Base-by-base conservation (phyloP, 2,329 filamentous ascomycete species). In the Macrophomina tecta region DNA sequence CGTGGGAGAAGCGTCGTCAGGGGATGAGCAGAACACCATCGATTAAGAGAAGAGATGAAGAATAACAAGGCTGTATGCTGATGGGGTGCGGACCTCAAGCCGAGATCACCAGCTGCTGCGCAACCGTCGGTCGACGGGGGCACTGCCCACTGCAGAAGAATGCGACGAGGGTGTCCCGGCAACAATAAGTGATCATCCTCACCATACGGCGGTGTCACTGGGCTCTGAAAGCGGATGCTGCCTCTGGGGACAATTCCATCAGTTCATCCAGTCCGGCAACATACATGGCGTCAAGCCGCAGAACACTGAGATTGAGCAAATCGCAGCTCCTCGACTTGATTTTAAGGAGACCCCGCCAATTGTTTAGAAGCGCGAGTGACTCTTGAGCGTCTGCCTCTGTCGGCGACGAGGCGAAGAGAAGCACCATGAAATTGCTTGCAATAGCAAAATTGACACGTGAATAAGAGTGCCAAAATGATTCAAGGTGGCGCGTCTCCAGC, bases 401-500 rank as follows among this genome's bases (percentile, higher is more conserved):
- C 11, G 73, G 72, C 14, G 74, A 72, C 7, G 74, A 75, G 61
- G 73, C 73, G 65, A 76, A 77, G 18, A 77, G 71, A 30, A 75
- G 68, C 5, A 76, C 66, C 70, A 77, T 74, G 64, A 77, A 77
- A 36, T 69, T 72, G 11, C 73, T 75, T 16, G 74, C 74, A 64
- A 77, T 75, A 4, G 74, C 74, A 68, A 77, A 77, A 67, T 77
- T 77, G 4, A 74, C 73, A 36, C 75, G 73, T 18, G 75, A 71
- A 40, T 74, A 77, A 18, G 71, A 74, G 30, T 72, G 73, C 75
- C 75, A 77, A 30, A 77, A 77, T 1, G 73, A 74, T 67, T 77
- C 75, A 28, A 76, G 56, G 42, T 77, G 73, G 40, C 69, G 67
- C 14, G 75, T 71, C 36, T 73, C 70, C 40, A 77, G 67, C 0